Evolutionary conservation across 2,329 filamentous ascomycete genomes (phyloP), one percentile per base, ranked within the genome.

Genomic region (Claviceps monticola): DNA sequence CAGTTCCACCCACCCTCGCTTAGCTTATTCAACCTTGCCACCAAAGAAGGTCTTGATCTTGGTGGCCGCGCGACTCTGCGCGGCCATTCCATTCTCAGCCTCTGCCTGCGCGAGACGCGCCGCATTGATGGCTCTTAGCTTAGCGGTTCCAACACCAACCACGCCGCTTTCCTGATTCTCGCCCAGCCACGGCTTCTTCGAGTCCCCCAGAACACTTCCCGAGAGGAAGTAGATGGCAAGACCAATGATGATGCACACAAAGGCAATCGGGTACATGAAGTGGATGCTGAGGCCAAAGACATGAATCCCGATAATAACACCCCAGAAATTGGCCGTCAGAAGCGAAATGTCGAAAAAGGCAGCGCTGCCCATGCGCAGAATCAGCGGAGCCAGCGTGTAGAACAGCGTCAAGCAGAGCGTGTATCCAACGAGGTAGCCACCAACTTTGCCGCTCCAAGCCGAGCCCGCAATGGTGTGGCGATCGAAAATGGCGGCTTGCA

Each of bases 331-430:
- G 60, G 83, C 88, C 2, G 93, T 97, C 54, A 98, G 74, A 57
- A 98, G 74, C 7, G 86, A 91, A 62, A 97, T 95, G 68, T 98
- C 95, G 74, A 96, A 94, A 71, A 98, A 96, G 19, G 90, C 91
- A 2, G 93, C 93, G 16, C 81, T 86, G 29, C 86, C 86, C 72
- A 97, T 85, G 57, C 93, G 87, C 69, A 97, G 83, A 56, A 98
- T 77, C 51, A 97, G 71, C 0, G 93, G 93, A 0, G 86, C 89
- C 3, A 93, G 74, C 7, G 83, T 82, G 73, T 98, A 98, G 71
- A 98, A 98, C 54, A 93, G 70, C 51, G 78, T 74, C 21, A 98
- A 76, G 54, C 83, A 82, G 17, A 96, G 68, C 0, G 93, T 97
- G 69, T 91, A 98, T 1, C 91, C 93, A n/a, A 83, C 75, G 39